Conservation (phyloP, 805 yeast genomes). For the Yarrowia divulgata region DNA sequence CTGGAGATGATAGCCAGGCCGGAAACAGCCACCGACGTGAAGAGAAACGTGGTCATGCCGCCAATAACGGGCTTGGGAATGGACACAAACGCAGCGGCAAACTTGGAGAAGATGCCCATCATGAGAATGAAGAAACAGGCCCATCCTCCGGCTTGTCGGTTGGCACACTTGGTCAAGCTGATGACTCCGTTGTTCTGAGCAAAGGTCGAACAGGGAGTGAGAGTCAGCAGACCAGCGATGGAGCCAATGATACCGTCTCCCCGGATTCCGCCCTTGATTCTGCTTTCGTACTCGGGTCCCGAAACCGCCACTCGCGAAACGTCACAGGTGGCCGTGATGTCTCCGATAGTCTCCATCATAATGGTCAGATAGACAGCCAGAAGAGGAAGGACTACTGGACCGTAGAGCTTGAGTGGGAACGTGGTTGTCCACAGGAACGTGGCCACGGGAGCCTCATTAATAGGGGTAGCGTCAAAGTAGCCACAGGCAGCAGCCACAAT, state of each 20-base stretch:
- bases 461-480: constrained; percentile 66
- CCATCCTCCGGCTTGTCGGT: constrained; percentile 80
- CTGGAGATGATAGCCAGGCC: constrained; percentile 70
- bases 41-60: constrained; percentile 83
- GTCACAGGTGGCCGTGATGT: constrained; percentile 91
- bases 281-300: constrained; percentile 79
- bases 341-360: constrained; percentile 95
- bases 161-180: constrained; percentile 89
- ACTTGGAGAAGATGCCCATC: constrained; percentile 88
- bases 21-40: constrained; percentile 77
- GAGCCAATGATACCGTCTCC: constrained; percentile 88
- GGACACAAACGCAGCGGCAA: constrained; percentile 86
- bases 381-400: constrained; percentile 85
- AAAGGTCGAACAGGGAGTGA: constrained; percentile 90
- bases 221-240: constrained; percentile 76
- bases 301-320: constrained; percentile 86
- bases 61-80: constrained; percentile 83
- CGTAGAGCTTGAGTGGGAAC: constrained; percentile 76
- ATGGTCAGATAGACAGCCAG: constrained; percentile 80
- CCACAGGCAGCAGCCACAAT: constrained; percentile 92
- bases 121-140: constrained; percentile 78
- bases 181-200: constrained; percentile 97
- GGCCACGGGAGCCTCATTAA: constrained; percentile 77
- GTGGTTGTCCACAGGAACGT: constrained; percentile 90
- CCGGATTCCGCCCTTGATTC: constrained; percentile 91